Evolutionary conservation across 805 yeast genomes (phyloP).

Genomic region (Ogataea polymorpha): DNA sequence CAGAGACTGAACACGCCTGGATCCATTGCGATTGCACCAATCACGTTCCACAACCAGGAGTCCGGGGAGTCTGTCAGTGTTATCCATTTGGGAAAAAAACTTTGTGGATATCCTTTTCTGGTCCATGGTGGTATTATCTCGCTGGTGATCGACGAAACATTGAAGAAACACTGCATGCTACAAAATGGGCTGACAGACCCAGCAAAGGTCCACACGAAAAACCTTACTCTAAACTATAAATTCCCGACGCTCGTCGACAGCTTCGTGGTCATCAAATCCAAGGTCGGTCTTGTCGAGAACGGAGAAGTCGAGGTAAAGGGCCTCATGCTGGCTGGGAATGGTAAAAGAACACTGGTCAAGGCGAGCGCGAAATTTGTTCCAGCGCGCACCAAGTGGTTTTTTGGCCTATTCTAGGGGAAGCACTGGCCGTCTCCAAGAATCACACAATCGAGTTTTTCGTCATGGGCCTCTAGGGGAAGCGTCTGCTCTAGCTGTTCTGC

Average conservation of each 20-base stretch:
- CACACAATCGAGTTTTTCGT: slow-evolving; percentile 54
- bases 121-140: slow-evolving; percentile 89
- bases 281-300: slow-evolving; percentile 30
- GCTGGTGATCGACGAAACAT: slow-evolving; percentile 72
- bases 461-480: slow-evolving; percentile 55
- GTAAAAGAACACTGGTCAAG: slow-evolving; percentile 49
- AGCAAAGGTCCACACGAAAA: slow-evolving; percentile 45
- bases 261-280: slow-evolving; percentile 63
- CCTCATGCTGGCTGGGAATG: slow-evolving; percentile 49
- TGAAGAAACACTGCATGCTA: slow-evolving; percentile 38
- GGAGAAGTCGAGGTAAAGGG: slow-evolving; percentile 46
- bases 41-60: slow-evolving; percentile 55
- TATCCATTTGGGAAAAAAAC: slow-evolving; percentile 70
- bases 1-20: slow-evolving; percentile 70
- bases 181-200: slow-evolving; percentile 28
- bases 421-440: slow-evolving; percentile 35
- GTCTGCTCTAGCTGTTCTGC: slow-evolving; percentile 51
- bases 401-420: slow-evolving; percentile 1
- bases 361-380: slow-evolving; percentile 46
- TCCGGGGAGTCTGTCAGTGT: slow-evolving; percentile 62
- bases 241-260: slow-evolving; percentile 78
- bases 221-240: slow-evolving; percentile 51
- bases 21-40: slow-evolving; percentile 72
- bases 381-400: slow-evolving; percentile 5
- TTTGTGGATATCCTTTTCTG: slow-evolving; percentile 85